Evolutionary conservation across 2,329 filamentous ascomycete genomes (phyloP).

Genomic region (Arthroderma sp.): DNA sequence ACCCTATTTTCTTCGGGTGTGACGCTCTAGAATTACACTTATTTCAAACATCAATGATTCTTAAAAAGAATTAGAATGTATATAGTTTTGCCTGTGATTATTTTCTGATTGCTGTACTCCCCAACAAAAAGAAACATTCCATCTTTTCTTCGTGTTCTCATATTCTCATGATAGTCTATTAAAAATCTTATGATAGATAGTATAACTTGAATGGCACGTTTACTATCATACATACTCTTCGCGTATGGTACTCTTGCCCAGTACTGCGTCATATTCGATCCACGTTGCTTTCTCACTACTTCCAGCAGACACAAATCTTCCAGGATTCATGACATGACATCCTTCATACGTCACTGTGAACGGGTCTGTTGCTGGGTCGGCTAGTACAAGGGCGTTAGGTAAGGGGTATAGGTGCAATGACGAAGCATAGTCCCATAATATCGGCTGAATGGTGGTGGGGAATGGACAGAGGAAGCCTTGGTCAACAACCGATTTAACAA

Average conservation of each 20-base stretch:
- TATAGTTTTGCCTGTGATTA: no score
- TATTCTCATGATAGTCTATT: no score
- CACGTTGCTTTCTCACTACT: slow-evolving; percentile 60
- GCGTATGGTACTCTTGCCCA: slow-evolving; percentile 45
- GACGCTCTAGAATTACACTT: no score
- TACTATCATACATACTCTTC: slow-evolving; percentile 26
- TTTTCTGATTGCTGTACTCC: no score
- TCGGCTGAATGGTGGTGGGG: slow-evolving; percentile 60
- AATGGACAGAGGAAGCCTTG: slow-evolving; percentile 86
- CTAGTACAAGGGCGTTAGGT: slow-evolving; percentile 68
- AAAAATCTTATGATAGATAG: no score
- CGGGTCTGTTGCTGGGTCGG: slow-evolving; percentile 66
- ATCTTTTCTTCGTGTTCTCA: no score
- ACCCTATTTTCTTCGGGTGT: no score
- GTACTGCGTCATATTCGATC: slow-evolving; percentile 71
- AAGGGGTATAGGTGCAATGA: slow-evolving; percentile 74
- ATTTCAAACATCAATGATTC: no score
- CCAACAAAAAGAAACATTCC: no score
- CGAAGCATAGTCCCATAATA: slow-evolving; percentile 78
- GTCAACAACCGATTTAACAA: slow-evolving; percentile 84
- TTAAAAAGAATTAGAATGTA: no score
- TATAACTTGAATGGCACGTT: background rate
- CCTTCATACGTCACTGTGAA: slow-evolving; percentile 90
- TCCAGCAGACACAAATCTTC: slow-evolving; percentile 57
- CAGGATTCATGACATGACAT: slow-evolving; percentile 91